These are phyloP conservation scores for Candida namnaoensis DNA, from an alignment of 805 yeast species.

Conservation along the genomic window DNA sequence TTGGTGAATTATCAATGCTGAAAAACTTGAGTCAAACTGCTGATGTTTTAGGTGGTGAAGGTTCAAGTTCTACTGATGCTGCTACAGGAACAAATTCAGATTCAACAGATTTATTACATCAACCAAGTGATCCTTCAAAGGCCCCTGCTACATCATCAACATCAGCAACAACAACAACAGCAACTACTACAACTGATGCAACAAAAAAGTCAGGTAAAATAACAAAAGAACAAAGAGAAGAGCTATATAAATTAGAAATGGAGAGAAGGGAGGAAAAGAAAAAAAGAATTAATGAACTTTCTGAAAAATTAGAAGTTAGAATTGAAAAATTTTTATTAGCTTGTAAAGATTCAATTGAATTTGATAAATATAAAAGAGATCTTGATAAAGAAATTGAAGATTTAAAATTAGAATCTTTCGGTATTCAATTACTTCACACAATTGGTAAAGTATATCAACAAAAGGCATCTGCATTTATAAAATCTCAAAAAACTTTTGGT, in stretches of 20 bases:
- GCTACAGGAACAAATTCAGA: not conserved
- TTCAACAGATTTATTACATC: slow-evolving; percentile 4
- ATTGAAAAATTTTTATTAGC: slow-evolving; percentile 38
- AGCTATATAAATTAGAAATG: slow-evolving; percentile 39
- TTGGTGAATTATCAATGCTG: slow-evolving; percentile 67
- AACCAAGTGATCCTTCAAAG: not conserved
- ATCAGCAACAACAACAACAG: slow-evolving; percentile 17
- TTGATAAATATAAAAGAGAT: slow-evolving; percentile 39
- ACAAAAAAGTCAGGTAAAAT: slow-evolving; percentile 17
- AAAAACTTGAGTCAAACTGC: slow-evolving; percentile 54
- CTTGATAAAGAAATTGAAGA: slow-evolving; percentile 62
- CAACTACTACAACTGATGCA: slow-evolving; percentile 16
- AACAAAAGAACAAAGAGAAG: slow-evolving; percentile 37
- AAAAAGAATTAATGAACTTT: slow-evolving; percentile 41
- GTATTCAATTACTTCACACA: slow-evolving; percentile 75
- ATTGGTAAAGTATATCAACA: slow-evolving; percentile 73
- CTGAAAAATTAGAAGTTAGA: slow-evolving; percentile 36
- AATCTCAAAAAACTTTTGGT: slow-evolving; percentile 77
- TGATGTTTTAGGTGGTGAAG: slow-evolving; percentile 31
- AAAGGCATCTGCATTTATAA: slow-evolving; percentile 67
- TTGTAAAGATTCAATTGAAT: slow-evolving; percentile 35
- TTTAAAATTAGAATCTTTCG: slow-evolving; percentile 91
- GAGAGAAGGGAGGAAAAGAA: slow-evolving; percentile 43
- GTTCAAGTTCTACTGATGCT: slow-evolving; percentile 9
- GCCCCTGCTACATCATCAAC: slow-evolving; percentile 3